A percentile compares a stretch with the other conserved stretches of the same genome.
Evolutionary conservation across 805 yeast genomes (phyloP).

Genomic region (Blastobotrys robertii): DNA sequence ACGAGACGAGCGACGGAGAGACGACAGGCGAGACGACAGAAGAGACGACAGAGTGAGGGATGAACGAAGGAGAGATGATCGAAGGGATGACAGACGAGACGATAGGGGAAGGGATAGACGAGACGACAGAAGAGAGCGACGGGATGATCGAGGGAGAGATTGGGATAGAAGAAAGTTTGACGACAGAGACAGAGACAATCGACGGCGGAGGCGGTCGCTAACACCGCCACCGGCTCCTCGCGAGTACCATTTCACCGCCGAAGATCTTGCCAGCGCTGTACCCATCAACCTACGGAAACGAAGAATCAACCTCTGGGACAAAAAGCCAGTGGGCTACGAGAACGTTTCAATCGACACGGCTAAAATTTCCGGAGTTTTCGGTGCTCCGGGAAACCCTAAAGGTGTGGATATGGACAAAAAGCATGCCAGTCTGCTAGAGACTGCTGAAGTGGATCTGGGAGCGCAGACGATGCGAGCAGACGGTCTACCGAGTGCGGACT

Average conservation of each 20-base stretch:
- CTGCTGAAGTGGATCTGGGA: neutral
- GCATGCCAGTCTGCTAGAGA: neutral
- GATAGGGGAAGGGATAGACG: neutral
- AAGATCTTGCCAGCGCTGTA: constrained; percentile 31
- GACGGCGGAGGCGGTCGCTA: constrained; percentile 4
- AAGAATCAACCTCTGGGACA: constrained; percentile 55
- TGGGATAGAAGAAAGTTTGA: constrained; percentile 13
- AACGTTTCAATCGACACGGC: constrained; percentile 66
- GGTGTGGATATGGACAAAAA: constrained; percentile 6
- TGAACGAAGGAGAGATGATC: neutral
- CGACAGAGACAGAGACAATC: constrained; percentile 14
- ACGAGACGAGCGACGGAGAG: constrained; percentile 2
- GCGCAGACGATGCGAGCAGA: neutral
- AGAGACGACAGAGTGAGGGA: constrained; percentile 5
- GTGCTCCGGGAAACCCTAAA: constrained; percentile 40
- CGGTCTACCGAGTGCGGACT: neutral
- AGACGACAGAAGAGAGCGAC: constrained; percentile 7
- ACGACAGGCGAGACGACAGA: constrained; percentile 1
- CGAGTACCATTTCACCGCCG: constrained; percentile 2
- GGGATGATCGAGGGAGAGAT: constrained; percentile 13
- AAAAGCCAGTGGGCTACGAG: constrained; percentile 63
- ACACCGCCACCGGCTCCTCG: constrained; percentile 8
- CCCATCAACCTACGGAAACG: constrained; percentile 46
- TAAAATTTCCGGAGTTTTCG: constrained; percentile 68
- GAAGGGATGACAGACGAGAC: constrained; percentile 1